phyloP scores from a whole-genome alignment of 192 early-diverging fungal species.

The Linnemannia hyalina region DNA sequence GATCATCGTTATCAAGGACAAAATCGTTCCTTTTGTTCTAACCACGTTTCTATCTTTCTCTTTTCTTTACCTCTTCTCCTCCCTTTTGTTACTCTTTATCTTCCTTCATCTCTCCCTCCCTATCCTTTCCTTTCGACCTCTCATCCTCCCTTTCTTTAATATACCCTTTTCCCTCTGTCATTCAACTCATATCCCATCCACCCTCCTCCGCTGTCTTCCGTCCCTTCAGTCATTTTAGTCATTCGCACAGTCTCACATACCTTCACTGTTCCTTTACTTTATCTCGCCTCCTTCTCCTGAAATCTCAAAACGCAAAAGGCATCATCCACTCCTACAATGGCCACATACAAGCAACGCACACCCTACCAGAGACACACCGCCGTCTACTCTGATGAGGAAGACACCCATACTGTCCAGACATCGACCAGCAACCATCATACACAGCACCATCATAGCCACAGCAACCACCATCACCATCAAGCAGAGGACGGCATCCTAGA shows the following conservation, averaged over 20 bases:
- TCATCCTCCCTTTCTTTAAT: not conserved
- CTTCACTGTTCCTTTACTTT: not conserved
- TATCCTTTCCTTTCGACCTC: not conserved
- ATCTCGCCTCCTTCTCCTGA: not conserved
- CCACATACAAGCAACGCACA: conserved; percentile 51
- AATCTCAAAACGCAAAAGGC: not conserved
- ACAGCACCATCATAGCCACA: conserved; percentile 9
- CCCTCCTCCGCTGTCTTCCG: not conserved
- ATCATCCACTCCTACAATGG: conserved; percentile 18
- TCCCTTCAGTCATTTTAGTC: not conserved
- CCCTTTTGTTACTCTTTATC: not conserved
- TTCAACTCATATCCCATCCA: not conserved
- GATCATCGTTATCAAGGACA: conserved; percentile 3
- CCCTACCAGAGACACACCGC: conserved; percentile 33
- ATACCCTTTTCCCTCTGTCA: not conserved
- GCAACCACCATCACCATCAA: not conserved
- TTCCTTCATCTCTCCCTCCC: not conserved
- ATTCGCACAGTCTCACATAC: not conserved
- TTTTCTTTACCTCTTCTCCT: not conserved
- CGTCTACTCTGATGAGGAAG: conserved; percentile 33
- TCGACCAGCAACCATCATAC: not conserved
- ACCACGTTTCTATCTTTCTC: not conserved
- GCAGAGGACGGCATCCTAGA: conserved; percentile 33
- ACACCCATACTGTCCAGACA: conserved; percentile 12
- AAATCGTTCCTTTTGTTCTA: not conserved